Percentiles rank a stretch among this genome's conserved stretches.
These are phyloP conservation scores for Karstenula rhodostoma DNA, from an alignment of 2,329 filamentous ascomycete genomes.

Conservation along the genomic window DNA sequence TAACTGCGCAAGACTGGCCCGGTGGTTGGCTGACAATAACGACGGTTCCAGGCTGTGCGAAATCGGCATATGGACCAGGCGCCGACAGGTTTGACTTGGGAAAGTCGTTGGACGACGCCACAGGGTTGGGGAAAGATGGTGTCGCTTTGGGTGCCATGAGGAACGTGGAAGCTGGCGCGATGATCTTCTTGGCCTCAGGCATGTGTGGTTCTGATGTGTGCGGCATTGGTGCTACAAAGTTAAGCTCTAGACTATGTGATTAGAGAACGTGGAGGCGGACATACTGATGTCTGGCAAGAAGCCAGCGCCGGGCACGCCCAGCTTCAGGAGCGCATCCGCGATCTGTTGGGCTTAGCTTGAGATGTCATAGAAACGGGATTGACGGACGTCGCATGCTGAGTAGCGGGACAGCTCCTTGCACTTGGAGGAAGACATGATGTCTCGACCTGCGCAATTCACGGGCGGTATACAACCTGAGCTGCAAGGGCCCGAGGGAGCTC, in stretches of 20 bases:
- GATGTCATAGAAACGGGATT: background rate
- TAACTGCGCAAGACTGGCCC: conserved; percentile 72
- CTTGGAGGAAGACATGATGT: conserved; percentile 33
- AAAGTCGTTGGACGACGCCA: conserved; percentile 43
- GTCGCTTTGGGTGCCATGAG: conserved; percentile 68
- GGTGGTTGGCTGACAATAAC: conserved; percentile 72
- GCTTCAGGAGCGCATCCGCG: conserved; percentile 75
- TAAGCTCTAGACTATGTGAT: background rate
- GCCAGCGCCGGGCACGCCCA: conserved; percentile 72
- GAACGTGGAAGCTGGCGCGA: conserved; percentile 68
- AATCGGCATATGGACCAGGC: conserved; percentile 72
- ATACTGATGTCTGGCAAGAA: conserved; percentile 70
- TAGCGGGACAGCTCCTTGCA: conserved; percentile 45
- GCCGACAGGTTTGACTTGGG: conserved; percentile 36
- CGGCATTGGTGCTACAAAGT: conserved; percentile 36
- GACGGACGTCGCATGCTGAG: conserved; percentile 44
- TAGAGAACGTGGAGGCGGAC: conserved; percentile 35
- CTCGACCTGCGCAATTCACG: background rate
- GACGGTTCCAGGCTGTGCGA: conserved; percentile 66
- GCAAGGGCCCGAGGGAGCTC: background rate
- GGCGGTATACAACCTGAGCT: background rate
- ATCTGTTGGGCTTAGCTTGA: conserved; percentile 32
- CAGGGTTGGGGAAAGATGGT: conserved; percentile 47
- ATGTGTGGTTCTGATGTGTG: conserved; percentile 29
- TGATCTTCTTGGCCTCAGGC: conserved; percentile 36